Evolutionary conservation across 176 grass and related monocot species (phyloP), one percentile per base, ranked within the genome.

Genomic region (Carex parvula): DNA sequence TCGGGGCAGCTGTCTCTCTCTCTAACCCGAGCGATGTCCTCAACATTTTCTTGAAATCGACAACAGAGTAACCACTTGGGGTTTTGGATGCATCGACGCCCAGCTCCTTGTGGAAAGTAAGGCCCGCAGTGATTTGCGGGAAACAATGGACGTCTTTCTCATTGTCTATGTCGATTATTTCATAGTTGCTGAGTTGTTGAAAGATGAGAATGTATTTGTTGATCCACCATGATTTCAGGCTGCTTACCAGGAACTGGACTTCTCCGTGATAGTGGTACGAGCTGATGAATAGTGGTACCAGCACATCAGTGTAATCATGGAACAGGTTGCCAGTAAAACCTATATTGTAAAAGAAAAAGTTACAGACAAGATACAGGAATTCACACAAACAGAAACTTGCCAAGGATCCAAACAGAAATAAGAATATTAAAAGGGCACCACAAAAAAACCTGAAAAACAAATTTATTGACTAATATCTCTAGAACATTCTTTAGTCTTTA

Each of bases 251-350:
- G 82, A 98, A 86, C 84, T 83, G 84, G 9, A 98, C 92, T 85
- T 98, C 92, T n/a, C 92, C 92, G 1, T 50, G 80, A 41, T 91
- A 91, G 29, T 88, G 87, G 84, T 91, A 69, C 0, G 92, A 90
- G 86, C 84, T 87, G 13, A 87, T 83, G 73, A 94, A 98, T 39
- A 98, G 79, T 26, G 95, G 95, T 1, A 98, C 87, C 1, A 98
- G 77, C 66, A 98, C 90, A 60, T 98, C 95, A 5, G 95, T 88
- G 92, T 93, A 93, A 48, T 98, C 92, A 29, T 98, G 95, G 84
- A 94, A 98, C 5, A 98, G 84, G 82, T 98, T 98, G 1, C 92
- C 95, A 13, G 92, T 93, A 89, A 93, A 98, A 0, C 81, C 81
- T 83, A 69, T 83, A 69, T 39, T 5, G 8, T 16, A 80, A 80